Percentiles rank a stretch among this genome's conserved stretches.
These are phyloP conservation scores for Podospora appendiculata DNA, from an alignment of 495 filamentous ascomycete species.

Conservation along the genomic window DNA sequence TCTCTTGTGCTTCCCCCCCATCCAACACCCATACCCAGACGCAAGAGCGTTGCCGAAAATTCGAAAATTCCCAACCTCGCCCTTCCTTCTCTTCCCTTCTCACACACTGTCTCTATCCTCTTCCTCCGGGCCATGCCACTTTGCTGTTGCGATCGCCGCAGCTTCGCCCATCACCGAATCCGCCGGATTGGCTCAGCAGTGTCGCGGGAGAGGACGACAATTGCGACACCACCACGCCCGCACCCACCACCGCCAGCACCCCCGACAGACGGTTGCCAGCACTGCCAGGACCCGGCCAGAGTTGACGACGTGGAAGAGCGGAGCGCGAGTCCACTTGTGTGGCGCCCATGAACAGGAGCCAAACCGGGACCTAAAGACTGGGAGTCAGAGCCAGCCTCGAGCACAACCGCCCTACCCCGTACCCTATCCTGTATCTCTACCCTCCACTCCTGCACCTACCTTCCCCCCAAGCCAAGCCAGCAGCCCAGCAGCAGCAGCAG, in stretches of 20 bases:
- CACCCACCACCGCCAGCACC: slow-evolving; percentile 1
- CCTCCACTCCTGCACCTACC: too few species aligned
- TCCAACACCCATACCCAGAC: background rate
- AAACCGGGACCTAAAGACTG: too few species aligned
- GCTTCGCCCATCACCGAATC: slow-evolving; percentile 21
- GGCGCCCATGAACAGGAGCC: background rate
- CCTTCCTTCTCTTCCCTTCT: slow-evolving; percentile 16
- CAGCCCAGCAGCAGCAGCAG: too few species aligned
- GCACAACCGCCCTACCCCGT: too few species aligned
- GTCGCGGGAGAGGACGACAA: slow-evolving; percentile 20
- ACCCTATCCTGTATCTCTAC: too few species aligned
- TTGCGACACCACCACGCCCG: slow-evolving; percentile 7
- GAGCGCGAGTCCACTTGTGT: slow-evolving; percentile 1
- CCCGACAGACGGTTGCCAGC: background rate
- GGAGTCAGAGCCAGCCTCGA: too few species aligned
- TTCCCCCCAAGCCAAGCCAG: too few species aligned
- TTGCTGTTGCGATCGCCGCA: slow-evolving; percentile 25
- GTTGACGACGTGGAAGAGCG: too few species aligned
- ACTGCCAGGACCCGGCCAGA: too few species aligned
- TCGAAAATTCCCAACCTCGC: slow-evolving; percentile 29
- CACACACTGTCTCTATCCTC: slow-evolving; percentile 15
- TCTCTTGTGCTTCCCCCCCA: slow-evolving; percentile 23
- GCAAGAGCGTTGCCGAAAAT: slow-evolving; percentile 26
- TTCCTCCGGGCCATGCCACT: slow-evolving; percentile 26
- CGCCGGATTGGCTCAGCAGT: slow-evolving; percentile 22